A percentile compares a stretch with the other conserved stretches of the same genome.
Evolutionary conservation across 495 filamentous ascomycete genomes (phyloP).

Genomic region (Neurospora tetraspora): DNA sequence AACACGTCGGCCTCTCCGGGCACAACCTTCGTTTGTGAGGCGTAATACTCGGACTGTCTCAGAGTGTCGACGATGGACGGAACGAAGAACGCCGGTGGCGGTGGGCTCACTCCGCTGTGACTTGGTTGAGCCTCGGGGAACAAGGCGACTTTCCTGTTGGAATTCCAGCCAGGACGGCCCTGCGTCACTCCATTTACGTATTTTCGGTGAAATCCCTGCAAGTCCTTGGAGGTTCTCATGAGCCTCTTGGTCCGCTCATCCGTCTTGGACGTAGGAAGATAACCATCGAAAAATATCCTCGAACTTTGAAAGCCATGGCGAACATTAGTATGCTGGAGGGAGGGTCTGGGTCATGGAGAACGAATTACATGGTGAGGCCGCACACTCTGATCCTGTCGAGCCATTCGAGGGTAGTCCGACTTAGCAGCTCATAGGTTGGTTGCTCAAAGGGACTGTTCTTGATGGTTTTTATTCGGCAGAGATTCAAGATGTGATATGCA

Average conservation of each 20-base stretch:
- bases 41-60: conserved; percentile 31
- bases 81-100: conserved; percentile 55
- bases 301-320: conserved; percentile 19
- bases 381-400: conserved; percentile 41
- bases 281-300: conserved; percentile 71
- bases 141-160: conserved; percentile 1
- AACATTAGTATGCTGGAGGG: conserved; percentile 2
- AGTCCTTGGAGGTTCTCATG: conserved; percentile 9
- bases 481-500: conserved; percentile 56
- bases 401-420: conserved; percentile 48
- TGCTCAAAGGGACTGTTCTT: conserved; percentile 34
- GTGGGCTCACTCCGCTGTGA: conserved; percentile 22
- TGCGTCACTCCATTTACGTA: conserved; percentile 8
- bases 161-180: neutral
- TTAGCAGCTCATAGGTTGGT: conserved; percentile 53
- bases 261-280: conserved; percentile 41
- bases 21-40: conserved; percentile 42
- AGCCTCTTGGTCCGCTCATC: conserved; percentile 21
- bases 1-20: conserved; percentile 63
- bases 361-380: conserved; percentile 48
- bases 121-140: conserved; percentile 14
- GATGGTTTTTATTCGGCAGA: conserved; percentile 35
- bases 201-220: conserved; percentile 15
- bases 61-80: conserved; percentile 58
- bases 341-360: neutral